Evolutionary conservation across 495 filamentous ascomycete species (phyloP), one percentile per base, ranked within the genome.

Genomic region (Hyaloscypha bicolor): DNA sequence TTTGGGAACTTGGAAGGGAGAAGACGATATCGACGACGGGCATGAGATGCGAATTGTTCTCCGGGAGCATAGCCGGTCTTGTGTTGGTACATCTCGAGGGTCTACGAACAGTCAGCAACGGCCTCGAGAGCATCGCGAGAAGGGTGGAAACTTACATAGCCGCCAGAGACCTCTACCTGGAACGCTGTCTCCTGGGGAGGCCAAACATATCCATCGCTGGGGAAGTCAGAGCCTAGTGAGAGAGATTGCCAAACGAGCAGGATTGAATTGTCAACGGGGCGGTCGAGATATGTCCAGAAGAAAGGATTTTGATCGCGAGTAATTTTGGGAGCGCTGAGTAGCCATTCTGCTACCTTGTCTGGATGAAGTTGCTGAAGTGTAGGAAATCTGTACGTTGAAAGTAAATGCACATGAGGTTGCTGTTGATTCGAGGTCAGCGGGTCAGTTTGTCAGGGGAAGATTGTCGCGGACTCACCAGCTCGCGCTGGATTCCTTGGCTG

Each of bases 121-220:
- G 61, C 19, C 33, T 52, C 22, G 29, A 45, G 33, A 31, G 21
- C 22, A 35, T 29, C 30, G n/a, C 25, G 39, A 14, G 64, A 31
- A 21, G 45, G 4, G 31, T 37, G 22, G 42, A 57, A 25, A 76
- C 90, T 70, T 87, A 94, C 92, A 78, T 93, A 90, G 58, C 93
- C 93, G 69, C 88, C 87, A 69, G 78, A 78, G 9, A 88, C 78
- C 66, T 93, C 88, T 58, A 90, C 86, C 52, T 83, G 84, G 64
- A 86, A 90, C 19, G 83, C 87, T 60, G 87, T 81, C 77, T 98
- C 94, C 16, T 85, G 81, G 71, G 92, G 90, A 6, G 88, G 86
- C 94, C 94, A 99, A 58, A 97, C 80, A 73, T 92, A 94, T 16
- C 95, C 95, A 84, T 99, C 94, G 66, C 88, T 96, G 25, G 95